Evolutionary conservation across 495 filamentous ascomycete genomes (phyloP).

Genomic region (Podospora didyma): DNA sequence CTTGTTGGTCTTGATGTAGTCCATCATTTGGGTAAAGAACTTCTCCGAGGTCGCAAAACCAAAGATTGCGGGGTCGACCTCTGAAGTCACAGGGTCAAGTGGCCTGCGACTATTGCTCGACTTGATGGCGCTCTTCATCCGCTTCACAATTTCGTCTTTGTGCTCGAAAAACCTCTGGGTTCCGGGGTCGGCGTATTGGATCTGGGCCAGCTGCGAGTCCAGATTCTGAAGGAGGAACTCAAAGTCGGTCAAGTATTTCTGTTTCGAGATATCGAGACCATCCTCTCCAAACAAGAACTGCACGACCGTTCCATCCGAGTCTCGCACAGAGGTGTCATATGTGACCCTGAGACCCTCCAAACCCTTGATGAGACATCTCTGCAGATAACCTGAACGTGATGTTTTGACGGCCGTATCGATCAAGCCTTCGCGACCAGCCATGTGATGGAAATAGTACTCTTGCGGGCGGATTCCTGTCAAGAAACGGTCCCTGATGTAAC

Average conservation of each 20-base stretch:
- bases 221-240: constrained; percentile 83
- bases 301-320: constrained; percentile 86
- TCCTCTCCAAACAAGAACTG: constrained; percentile 98
- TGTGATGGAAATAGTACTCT: constrained; percentile 99
- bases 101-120: constrained; percentile 58
- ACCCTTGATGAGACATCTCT: constrained; percentile 97
- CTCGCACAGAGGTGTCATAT: constrained; percentile 91
- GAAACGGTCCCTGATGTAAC: constrained; percentile 93
- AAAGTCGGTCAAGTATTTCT: constrained; percentile 87
- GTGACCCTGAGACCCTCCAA: constrained; percentile 93
- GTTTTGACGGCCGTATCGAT: constrained; percentile 99
- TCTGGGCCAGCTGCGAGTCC: constrained; percentile 45
- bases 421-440: constrained; percentile 97
- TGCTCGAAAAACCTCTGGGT: constrained; percentile 39
- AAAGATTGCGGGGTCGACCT: constrained; percentile 69
- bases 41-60: constrained; percentile 85
- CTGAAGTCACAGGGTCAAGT: constrained; percentile 68
- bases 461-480: constrained; percentile 97
- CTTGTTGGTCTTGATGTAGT: constrained; percentile 74
- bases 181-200: constrained; percentile 37
- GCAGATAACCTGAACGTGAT: constrained; percentile 90
- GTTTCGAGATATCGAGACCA: constrained; percentile 88
- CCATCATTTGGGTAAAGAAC: constrained; percentile 57
- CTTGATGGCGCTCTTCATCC: constrained; percentile 74
- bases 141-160: constrained; percentile 62